A percentile compares a stretch with the other conserved stretches of the same genome.
These are phyloP conservation scores for Wickerhamomyces strasburgensis DNA, from an alignment of 805 yeast genomes.

Conservation along the genomic window DNA sequence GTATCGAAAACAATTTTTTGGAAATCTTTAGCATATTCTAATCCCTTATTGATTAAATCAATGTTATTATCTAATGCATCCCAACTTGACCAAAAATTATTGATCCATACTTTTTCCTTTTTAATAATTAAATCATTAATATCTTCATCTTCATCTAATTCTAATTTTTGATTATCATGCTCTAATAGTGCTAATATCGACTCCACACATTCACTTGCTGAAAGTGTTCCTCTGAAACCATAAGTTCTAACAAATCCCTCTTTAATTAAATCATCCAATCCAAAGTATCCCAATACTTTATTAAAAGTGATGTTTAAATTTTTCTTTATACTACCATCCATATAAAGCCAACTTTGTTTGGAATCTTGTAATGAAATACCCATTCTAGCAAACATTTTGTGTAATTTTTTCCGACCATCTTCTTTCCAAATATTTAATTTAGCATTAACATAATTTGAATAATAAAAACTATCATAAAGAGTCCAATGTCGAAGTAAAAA, in stretches of 20 bases:
- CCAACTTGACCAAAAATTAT: constrained; percentile 68
- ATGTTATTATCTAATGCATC: constrained; percentile 49
- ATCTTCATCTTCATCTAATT: constrained; percentile 26
- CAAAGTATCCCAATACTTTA: constrained; percentile 68
- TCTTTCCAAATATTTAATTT: constrained; percentile 86
- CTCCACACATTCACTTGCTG: constrained; percentile 93
- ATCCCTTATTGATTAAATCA: constrained; percentile 59
- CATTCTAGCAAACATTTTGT: constrained; percentile 93
- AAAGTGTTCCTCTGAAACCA: constrained; percentile 81
- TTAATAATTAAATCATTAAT: constrained; percentile 31
- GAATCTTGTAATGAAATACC: constrained; percentile 89
- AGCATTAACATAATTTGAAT: constrained; percentile 88
- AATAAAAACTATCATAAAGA: constrained; percentile 81
- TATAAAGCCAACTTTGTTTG: constrained; percentile 86
- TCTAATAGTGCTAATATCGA: constrained; percentile 82
- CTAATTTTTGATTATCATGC: constrained; percentile 37
- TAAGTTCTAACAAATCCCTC: constrained; percentile 84
- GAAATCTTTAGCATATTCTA: constrained; percentile 75
- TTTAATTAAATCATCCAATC: constrained; percentile 73
- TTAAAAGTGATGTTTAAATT: constrained; percentile 64
- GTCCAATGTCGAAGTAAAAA: constrained; percentile 92
- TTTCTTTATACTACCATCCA: constrained; percentile 75
- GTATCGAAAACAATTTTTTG: constrained; percentile 83
- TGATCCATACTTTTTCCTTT: constrained; percentile 64
- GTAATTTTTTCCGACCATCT: constrained; percentile 80